Evolutionary conservation across 768 basidiomycete species (phyloP).

Genomic region (Pilatotrama ljubarskyi): DNA sequence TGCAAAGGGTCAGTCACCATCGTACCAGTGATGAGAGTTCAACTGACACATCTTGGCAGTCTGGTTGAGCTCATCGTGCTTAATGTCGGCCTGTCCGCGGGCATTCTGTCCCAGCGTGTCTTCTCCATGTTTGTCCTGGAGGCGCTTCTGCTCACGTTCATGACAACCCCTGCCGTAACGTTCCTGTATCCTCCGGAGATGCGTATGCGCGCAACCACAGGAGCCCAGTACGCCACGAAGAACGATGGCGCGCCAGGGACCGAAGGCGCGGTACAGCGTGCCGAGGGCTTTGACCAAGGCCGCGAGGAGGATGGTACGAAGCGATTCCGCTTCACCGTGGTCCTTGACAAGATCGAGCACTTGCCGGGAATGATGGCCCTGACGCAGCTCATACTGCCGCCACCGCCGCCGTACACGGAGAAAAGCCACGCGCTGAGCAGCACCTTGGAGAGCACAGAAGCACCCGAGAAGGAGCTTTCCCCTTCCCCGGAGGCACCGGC

Average conservation of each 20-base stretch:
- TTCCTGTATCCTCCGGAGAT: constrained; percentile 64
- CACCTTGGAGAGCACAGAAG: background rate
- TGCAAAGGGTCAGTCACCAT: constrained; percentile 77
- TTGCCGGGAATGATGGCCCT: constrained; percentile 89
- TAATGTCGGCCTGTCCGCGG: constrained; percentile 85
- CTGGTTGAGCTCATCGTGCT: constrained; percentile 94
- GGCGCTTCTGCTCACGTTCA: constrained; percentile 78
- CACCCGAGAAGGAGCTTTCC: constrained; percentile 4
- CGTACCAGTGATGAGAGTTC: background rate
- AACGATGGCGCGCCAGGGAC: constrained; percentile 37
- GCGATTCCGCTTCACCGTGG: constrained; percentile 73
- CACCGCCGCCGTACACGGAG: constrained; percentile 25
- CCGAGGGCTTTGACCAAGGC: constrained; percentile 1
- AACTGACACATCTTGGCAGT: constrained; percentile 34
- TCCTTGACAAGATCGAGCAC: constrained; percentile 89
- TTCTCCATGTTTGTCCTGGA: constrained; percentile 97
- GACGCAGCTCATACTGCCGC: constrained; percentile 72
- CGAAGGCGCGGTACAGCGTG: constrained; percentile 1
- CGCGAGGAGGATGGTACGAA: constrained; percentile 27
- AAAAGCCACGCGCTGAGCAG: background rate
- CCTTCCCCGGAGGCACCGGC: constrained; percentile 1
- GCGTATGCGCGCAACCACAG: constrained; percentile 51
- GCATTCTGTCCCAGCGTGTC: constrained; percentile 67
- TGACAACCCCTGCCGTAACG: constrained; percentile 78
- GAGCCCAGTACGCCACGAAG: constrained; percentile 49